phyloP scores from a whole-genome alignment of 1,284 basidiomycete genomes.

The Microbotryomycetes sp. region DNA sequence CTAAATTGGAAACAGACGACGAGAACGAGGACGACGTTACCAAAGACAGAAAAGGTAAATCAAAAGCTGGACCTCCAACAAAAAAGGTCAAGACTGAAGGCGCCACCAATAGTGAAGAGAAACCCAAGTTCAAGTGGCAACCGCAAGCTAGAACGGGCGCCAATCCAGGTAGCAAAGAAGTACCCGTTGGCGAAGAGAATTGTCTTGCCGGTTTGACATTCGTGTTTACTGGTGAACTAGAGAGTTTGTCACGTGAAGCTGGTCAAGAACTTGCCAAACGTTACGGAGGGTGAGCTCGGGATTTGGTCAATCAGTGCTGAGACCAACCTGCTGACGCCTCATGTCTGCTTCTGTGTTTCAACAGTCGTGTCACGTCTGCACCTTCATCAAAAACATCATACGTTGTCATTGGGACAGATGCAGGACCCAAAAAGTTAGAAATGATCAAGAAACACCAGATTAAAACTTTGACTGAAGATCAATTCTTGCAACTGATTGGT shows the following conservation, averaged over 20 bases:
- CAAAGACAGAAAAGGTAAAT: slow-evolving; percentile 7
- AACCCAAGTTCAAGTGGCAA: slow-evolving; percentile 43
- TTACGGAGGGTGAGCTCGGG: slow-evolving; percentile 67
- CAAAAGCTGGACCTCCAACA: slow-evolving; percentile 13
- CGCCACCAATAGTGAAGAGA: slow-evolving; percentile 27
- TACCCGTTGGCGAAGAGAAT: slow-evolving; percentile 70
- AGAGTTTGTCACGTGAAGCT: slow-evolving; percentile 80
- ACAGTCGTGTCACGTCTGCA: slow-evolving; percentile 73
- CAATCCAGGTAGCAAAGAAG: slow-evolving; percentile 64
- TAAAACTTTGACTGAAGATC: slow-evolving; percentile 75
- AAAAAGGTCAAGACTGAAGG: slow-evolving; percentile 30
- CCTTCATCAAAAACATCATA: slow-evolving; percentile 88
- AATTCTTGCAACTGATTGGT: slow-evolving; percentile 75
- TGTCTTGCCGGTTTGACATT: slow-evolving; percentile 82
- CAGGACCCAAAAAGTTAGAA: slow-evolving; percentile 78
- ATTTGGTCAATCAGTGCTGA: not conserved
- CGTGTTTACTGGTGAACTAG: slow-evolving; percentile 92
- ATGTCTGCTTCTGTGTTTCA: not conserved
- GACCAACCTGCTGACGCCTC: not conserved
- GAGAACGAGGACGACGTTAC: slow-evolving; percentile 18
- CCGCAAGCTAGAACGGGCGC: slow-evolving; percentile 58
- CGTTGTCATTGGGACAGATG: slow-evolving; percentile 80
- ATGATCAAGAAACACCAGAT: slow-evolving; percentile 73
- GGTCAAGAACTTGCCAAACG: slow-evolving; percentile 83
- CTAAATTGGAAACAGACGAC: slow-evolving; percentile 21